Evolutionary conservation across 192 early-diverging fungal species (phyloP).

Genomic region (Bifiguratus adelaidae): DNA sequence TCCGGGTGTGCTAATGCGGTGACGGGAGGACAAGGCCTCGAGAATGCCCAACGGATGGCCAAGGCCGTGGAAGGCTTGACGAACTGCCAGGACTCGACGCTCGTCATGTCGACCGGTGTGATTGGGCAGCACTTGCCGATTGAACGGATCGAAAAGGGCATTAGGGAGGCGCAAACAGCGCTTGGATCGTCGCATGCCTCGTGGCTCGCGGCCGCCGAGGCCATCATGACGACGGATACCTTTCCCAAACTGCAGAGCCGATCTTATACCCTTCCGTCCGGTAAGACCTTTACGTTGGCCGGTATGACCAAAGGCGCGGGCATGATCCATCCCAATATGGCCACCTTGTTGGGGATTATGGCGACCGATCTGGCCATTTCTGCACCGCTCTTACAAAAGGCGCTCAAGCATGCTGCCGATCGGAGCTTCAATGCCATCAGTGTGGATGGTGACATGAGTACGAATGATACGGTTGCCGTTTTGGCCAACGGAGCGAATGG

Average conservation of each 20-base stretch:
- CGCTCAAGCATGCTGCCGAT: slow-evolving; percentile 73
- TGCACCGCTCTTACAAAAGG: slow-evolving; percentile 50
- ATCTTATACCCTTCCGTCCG: slow-evolving; percentile 32
- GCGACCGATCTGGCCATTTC: slow-evolving; percentile 76
- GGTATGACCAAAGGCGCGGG: slow-evolving; percentile 96
- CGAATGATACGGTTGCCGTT: slow-evolving; percentile 88
- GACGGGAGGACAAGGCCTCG: slow-evolving; percentile 75
- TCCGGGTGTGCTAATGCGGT: slow-evolving; percentile 96
- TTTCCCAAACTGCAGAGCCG: slow-evolving; percentile 85
- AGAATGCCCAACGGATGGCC: slow-evolving; percentile 65
- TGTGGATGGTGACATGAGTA: slow-evolving; percentile 94
- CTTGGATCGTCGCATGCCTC: slow-evolving; percentile 43
- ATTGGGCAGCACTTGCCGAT: slow-evolving; percentile 88
- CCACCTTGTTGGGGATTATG: slow-evolving; percentile 79
- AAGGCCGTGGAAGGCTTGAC: slow-evolving; percentile 41
- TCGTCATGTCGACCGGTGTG: slow-evolving; percentile 97
- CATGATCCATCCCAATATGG: slow-evolving; percentile 99
- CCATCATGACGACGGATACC: slow-evolving; percentile 97
- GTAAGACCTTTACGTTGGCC: slow-evolving; percentile 62
- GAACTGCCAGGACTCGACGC: slow-evolving; percentile 20
- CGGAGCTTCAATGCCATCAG: slow-evolving; percentile 92
- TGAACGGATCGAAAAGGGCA: slow-evolving; percentile 68
- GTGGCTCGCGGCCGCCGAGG: slow-evolving; percentile 76
- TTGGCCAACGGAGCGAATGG: slow-evolving; percentile 74
- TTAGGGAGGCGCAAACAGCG: slow-evolving; percentile 23